Evolutionary conservation across 2,329 filamentous ascomycete genomes (phyloP).

Genomic region (Colletotrichum tamarilloi): DNA sequence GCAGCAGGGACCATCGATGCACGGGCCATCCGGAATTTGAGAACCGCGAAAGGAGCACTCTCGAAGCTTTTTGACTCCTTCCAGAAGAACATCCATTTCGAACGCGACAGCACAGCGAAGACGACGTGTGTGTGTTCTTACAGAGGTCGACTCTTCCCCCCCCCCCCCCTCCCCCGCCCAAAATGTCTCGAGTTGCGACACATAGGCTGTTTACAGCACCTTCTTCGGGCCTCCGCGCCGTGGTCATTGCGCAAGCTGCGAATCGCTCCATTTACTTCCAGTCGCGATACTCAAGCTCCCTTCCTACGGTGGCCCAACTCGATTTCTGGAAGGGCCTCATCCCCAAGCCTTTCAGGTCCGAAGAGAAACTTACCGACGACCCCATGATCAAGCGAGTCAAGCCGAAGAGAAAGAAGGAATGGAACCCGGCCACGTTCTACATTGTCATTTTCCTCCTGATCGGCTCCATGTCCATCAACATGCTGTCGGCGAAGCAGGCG

Average conservation of each 20-base stretch:
- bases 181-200: constrained; percentile 18
- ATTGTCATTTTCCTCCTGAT: constrained; percentile 87
- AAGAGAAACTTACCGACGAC: constrained; percentile 47
- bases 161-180: neutral
- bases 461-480: constrained; percentile 95
- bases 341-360: constrained; percentile 72
- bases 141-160: neutral
- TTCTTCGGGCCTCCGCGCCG: neutral
- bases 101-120: neutral
- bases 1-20: neutral
- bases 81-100: neutral
- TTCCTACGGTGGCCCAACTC: constrained; percentile 64
- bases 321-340: constrained; percentile 78
- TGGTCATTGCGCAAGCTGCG: constrained; percentile 3
- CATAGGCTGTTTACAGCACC: constrained; percentile 20
- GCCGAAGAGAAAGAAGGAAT: constrained; percentile 67
- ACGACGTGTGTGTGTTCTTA: neutral
- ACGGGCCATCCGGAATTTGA: constrained; percentile 16
- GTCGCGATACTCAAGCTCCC: constrained; percentile 48
- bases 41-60: neutral
- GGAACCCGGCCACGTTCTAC: constrained; percentile 86
- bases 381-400: constrained; percentile 45
- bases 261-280: constrained; percentile 18
- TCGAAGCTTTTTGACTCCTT: constrained; percentile 3
- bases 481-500: constrained; percentile 83